These are phyloP conservation scores for Penicillium vulpinum DNA, from an alignment of 2,329 filamentous ascomycete species.

Conservation along the genomic window DNA sequence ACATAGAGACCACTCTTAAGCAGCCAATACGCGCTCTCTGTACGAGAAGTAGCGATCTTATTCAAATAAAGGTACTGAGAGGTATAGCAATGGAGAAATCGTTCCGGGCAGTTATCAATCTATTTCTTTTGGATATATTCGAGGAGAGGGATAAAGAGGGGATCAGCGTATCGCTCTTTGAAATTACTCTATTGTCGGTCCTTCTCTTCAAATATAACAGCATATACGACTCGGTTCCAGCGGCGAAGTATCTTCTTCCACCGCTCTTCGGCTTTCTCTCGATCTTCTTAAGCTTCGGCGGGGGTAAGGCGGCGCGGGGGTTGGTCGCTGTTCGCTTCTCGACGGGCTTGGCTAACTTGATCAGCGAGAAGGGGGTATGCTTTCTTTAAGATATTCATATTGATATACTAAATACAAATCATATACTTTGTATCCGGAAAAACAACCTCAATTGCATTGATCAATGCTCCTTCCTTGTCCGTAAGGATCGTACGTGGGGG, in stretches of 20 bases:
- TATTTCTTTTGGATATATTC: background rate
- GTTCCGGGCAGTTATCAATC: background rate
- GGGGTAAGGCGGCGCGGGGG: too few species aligned
- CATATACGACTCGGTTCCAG: background rate
- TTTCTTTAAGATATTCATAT: too few species aligned
- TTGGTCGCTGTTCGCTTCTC: too few species aligned
- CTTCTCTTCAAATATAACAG: background rate
- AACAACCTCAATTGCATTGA: background rate
- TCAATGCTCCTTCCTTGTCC: too few species aligned
- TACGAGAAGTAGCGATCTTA: background rate
- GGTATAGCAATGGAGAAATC: background rate
- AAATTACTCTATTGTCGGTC: too few species aligned
- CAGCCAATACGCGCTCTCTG: background rate
- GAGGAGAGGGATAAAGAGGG: background rate
- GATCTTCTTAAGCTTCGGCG: too few species aligned
- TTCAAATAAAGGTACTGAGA: background rate
- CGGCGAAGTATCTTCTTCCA: background rate
- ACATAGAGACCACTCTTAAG: background rate
- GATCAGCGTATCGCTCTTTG: too few species aligned
- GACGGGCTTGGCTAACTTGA: too few species aligned
- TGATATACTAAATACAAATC: background rate
- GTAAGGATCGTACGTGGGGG: too few species aligned
- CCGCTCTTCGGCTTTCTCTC: background rate
- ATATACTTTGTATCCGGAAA: background rate
- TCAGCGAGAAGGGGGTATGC: background rate